Evolutionary conservation across 2,329 filamentous ascomycete genomes (phyloP).

Genomic region (Hypoxylon sp.): DNA sequence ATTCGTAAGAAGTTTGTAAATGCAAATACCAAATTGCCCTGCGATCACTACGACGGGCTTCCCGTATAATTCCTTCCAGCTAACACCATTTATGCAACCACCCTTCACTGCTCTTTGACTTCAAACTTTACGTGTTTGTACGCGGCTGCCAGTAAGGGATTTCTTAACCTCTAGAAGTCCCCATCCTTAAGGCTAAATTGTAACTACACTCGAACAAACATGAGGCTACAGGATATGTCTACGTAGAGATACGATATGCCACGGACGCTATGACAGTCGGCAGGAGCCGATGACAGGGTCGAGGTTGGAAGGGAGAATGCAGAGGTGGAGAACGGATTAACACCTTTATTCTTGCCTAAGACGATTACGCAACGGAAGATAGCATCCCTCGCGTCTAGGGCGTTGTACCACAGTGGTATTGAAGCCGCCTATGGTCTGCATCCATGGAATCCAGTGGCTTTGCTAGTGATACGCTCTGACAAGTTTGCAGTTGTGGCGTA

Average conservation of each 20-base stretch:
- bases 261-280: not conserved
- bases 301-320: not conserved
- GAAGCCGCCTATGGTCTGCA: not conserved
- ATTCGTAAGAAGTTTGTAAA: too few relatives aligned
- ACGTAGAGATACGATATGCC: too few relatives aligned
- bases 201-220: not conserved
- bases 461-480: not conserved
- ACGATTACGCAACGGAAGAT: not conserved
- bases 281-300: not conserved
- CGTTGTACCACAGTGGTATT: not conserved
- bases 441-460: not conserved
- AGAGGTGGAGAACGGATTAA: not conserved
- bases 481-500: slow-evolving; percentile 8
- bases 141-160: not conserved
- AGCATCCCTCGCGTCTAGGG: slow-evolving; percentile 1
- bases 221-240: not conserved
- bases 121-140: not conserved
- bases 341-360: not conserved
- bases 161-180: not conserved
- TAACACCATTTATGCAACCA: not conserved
- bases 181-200: not conserved
- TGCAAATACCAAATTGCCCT: too few relatives aligned
- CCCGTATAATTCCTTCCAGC: not conserved
- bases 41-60: too few relatives aligned
- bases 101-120: not conserved